Percentiles rank a stretch among this genome's conserved stretches.
phyloP scores from a whole-genome alignment of 2,329 filamentous ascomycete species.

The Zasmidium cellare region DNA sequence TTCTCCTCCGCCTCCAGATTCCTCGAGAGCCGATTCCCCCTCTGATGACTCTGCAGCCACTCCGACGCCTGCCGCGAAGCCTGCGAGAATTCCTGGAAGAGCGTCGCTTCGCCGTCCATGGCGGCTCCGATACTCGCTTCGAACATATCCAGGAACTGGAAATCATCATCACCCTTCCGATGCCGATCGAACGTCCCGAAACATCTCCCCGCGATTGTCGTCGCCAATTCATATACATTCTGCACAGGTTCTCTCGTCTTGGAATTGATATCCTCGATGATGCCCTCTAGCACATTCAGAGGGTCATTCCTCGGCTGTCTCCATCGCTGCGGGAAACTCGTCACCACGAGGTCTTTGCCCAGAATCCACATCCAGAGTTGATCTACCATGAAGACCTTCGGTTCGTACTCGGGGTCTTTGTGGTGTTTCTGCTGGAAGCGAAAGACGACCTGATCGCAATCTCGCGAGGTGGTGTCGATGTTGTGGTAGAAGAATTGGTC shows the following conservation, averaged over 20 bases:
- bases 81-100: constrained; percentile 61
- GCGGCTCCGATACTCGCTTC: constrained; percentile 60
- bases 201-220: constrained; percentile 51
- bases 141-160: constrained; percentile 68
- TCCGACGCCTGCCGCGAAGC: constrained; percentile 58
- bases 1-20: constrained; percentile 19
- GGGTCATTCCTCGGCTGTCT: constrained; percentile 62
- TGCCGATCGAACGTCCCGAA: constrained; percentile 55
- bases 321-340: constrained; percentile 60
- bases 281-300: constrained; percentile 62
- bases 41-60: constrained; percentile 22
- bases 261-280: constrained; percentile 66
- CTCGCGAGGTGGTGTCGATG: constrained; percentile 60
- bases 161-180: constrained; percentile 59
- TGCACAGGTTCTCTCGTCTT: constrained; percentile 61
- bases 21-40: constrained; percentile 14
- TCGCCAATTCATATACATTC: constrained; percentile 63
- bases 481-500: constrained; percentile 69
- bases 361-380: constrained; percentile 68
- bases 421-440: constrained; percentile 46
- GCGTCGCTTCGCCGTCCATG: constrained; percentile 42
- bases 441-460: constrained; percentile 65
- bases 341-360: constrained; percentile 59
- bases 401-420: constrained; percentile 15
- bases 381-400: constrained; percentile 47